Percentiles rank a stretch among this genome's conserved stretches.
These are phyloP conservation scores for Phalaenopsis hybrid DNA, from an alignment of 116 monocot species.

Conservation along the genomic window DNA sequence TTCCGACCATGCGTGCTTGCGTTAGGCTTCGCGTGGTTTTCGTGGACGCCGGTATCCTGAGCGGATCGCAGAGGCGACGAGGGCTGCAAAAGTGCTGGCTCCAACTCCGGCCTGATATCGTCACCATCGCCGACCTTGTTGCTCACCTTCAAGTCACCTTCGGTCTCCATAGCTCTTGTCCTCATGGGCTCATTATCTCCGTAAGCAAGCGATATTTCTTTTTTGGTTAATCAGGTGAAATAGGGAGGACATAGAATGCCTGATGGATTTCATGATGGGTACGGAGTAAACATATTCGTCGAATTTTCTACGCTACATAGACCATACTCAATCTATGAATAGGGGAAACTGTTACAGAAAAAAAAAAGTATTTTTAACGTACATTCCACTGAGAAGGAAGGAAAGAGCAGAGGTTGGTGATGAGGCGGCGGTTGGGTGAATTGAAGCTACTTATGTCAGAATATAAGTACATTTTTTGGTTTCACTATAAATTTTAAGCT, in stretches of 20 bases:
- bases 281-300: not conserved
- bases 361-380: not conserved
- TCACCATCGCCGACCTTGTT: constrained; percentile 53
- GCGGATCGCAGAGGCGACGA: constrained; percentile 29
- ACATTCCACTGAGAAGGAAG: not conserved
- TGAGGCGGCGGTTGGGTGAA: not conserved
- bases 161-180: constrained; percentile 44
- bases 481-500: not conserved
- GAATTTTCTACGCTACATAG: not conserved
- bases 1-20: constrained; percentile 5
- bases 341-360: not conserved
- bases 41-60: constrained; percentile 43
- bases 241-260: not conserved
- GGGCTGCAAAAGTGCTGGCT: constrained; percentile 59
- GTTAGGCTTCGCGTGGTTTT: constrained; percentile 54
- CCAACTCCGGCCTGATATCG: constrained; percentile 42
- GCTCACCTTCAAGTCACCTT: constrained; percentile 39
- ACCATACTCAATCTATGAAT: not conserved
- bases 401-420: not conserved
- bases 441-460: not conserved
- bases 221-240: not conserved
- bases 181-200: constrained; percentile 23
- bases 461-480: not conserved
- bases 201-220: not conserved
- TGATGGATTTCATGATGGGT: not conserved